Evolutionary conservation across 2,329 filamentous ascomycete species (phyloP), one percentile per base, ranked within the genome.

Genomic region (Dactylonectria estremocensis): DNA sequence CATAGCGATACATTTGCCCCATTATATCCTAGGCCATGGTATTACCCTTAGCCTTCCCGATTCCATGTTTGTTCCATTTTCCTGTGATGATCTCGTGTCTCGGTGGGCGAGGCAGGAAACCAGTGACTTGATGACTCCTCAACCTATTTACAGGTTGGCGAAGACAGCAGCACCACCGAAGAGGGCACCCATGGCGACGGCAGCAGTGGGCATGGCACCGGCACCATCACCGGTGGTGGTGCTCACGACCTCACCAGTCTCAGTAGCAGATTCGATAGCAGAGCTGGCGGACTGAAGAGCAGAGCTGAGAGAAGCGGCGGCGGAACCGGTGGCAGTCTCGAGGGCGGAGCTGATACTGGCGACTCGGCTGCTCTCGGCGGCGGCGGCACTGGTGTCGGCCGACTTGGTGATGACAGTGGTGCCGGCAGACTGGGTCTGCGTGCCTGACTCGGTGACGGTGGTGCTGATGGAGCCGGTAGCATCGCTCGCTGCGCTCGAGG

Each of bases 141-240:
- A 28, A 28, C 24, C 24, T 40, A 28, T 61, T 61, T 61, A 61
- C 22, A 61, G 33, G 49, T 61, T 61, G 58, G 45, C 49, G 24
- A 61, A 20, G 35, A 61, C 33, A 7, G 49, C 58, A 18, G 58
- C 58, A 33, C 58, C 58, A 16, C 58, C 58, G 11, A 61, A 33
- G 16, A 61, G 49, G 20, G 58, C 58, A 14, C 58, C 58, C 20
- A 61, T n/a, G 35, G 58, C 58, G 14, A 61, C 33, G 20, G 58
- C 58, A 35, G 58, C 58, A 13, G 58, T 61, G 7, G 48, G 58
- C 35, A 61, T 54, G 16, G 58, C 37, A n/a, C 58, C 58, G 13
- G 45, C 37, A n/a, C 48, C 58, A 18, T 28, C 20, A 8, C 20
- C 35, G 10, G 18, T 28, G 5, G 57, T 40, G 16, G 58, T 43